phyloP scores from a whole-genome alignment of 352 stramenopile genomes.

The Hyphochytrium catenoides region DNA sequence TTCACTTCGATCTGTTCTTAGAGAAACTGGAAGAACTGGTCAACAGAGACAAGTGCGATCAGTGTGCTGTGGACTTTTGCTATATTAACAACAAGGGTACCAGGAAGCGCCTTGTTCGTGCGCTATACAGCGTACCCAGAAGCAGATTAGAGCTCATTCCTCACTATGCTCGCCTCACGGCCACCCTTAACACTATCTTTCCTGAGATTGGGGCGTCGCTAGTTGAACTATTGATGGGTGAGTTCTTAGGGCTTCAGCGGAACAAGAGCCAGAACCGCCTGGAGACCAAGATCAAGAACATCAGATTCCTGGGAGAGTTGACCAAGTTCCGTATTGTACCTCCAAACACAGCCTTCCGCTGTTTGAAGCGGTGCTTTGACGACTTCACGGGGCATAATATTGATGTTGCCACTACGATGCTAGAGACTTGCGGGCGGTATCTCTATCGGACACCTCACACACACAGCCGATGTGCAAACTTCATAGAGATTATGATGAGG shows the following conservation, averaged over 20 bases:
- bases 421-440: slow-evolving; percentile 79
- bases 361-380: slow-evolving; percentile 73
- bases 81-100: slow-evolving; percentile 83
- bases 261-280: slow-evolving; percentile 77
- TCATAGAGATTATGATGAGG: slow-evolving; percentile 84
- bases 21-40: slow-evolving; percentile 75
- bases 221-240: slow-evolving; percentile 67
- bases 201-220: slow-evolving; percentile 70
- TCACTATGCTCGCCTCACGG: slow-evolving; percentile 80
- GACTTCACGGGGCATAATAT: slow-evolving; percentile 91
- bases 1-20: slow-evolving; percentile 68
- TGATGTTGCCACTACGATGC: slow-evolving; percentile 76
- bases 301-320: slow-evolving; percentile 81
- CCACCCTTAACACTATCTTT: slow-evolving; percentile 72
- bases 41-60: slow-evolving; percentile 81
- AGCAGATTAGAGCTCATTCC: slow-evolving; percentile 79
- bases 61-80: slow-evolving; percentile 84
- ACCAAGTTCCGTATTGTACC: slow-evolving; percentile 89
- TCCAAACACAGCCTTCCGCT: slow-evolving; percentile 76
- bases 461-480: slow-evolving; percentile 53
- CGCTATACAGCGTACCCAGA: slow-evolving; percentile 75
- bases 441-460: slow-evolving; percentile 85
- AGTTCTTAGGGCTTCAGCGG: slow-evolving; percentile 81
- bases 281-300: slow-evolving; percentile 85
- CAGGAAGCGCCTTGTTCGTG: slow-evolving; percentile 65